Evolutionary conservation across 1,139 yeast species (phyloP).

Genomic region (Candida pseudoviswanathii): DNA sequence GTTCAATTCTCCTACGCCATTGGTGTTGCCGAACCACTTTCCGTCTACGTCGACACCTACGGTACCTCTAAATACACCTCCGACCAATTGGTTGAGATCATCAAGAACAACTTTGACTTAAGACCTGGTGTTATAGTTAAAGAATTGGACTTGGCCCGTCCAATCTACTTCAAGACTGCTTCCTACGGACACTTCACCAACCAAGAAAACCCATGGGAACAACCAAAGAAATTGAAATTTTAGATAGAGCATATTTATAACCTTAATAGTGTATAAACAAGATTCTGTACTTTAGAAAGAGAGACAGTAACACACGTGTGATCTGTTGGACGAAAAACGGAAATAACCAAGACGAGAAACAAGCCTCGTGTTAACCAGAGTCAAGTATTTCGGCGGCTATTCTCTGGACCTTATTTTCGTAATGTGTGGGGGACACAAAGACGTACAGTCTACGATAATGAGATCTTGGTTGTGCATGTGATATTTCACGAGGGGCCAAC

Average conservation of each 20-base stretch:
- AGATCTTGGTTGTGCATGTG: too few species aligned
- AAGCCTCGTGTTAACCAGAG: too few species aligned
- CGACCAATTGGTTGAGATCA: conserved; percentile 86
- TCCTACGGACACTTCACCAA: conserved; percentile 99
- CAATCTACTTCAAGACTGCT: conserved; percentile 98
- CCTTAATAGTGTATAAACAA: not conserved
- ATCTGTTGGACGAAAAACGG: too few species aligned
- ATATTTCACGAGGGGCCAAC: too few species aligned
- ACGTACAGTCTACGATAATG: too few species aligned
- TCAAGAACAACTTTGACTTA: conserved; percentile 92
- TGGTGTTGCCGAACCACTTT: conserved; percentile 99
- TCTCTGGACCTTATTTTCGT: too few species aligned
- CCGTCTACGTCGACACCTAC: conserved; percentile 95
- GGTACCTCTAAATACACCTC: conserved; percentile 93
- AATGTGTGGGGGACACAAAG: too few species aligned
- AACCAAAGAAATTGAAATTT: conserved; percentile 73
- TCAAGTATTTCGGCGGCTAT: too few species aligned
- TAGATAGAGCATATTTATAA: conserved; percentile 34
- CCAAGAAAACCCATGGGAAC: conserved; percentile 60
- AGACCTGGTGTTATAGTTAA: conserved; percentile 99
- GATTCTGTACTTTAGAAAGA: not conserved
- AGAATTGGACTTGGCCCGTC: conserved; percentile 96
- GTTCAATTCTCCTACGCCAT: conserved; percentile 99
- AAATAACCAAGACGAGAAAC: too few species aligned
- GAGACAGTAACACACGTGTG: too few species aligned